These are phyloP conservation scores for Paramyrothecium sp. DNA, from an alignment of 2,329 filamentous ascomycete genomes.

Conservation along the genomic window DNA sequence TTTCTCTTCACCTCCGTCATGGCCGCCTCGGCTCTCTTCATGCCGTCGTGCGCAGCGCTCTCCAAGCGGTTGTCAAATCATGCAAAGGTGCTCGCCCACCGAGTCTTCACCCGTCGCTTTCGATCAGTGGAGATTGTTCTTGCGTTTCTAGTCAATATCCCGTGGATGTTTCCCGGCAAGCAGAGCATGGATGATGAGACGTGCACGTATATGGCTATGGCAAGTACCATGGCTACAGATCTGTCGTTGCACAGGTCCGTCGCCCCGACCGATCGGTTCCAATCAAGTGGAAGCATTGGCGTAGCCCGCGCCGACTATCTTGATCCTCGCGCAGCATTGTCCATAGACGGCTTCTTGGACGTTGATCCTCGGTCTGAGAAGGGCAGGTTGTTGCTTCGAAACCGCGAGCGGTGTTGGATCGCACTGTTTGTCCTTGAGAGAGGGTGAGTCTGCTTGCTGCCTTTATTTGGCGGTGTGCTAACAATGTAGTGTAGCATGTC, in stretches of 20 bases:
- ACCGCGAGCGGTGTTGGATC: conserved; percentile 69
- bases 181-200: conserved; percentile 73
- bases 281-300: conserved; percentile 39
- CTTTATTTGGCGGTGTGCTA: neutral
- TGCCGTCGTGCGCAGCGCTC: conserved; percentile 61
- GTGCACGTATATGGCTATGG: conserved; percentile 68
- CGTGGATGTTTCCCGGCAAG: conserved; percentile 69
- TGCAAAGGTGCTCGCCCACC: conserved; percentile 59
- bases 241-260: conserved; percentile 70
- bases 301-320: conserved; percentile 67
- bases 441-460: conserved; percentile 42
- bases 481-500: conserved; percentile 49
- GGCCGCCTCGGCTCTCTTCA: conserved; percentile 66
- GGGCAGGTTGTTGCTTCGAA: conserved; percentile 60
- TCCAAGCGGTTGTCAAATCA: conserved; percentile 66
- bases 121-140: conserved; percentile 73
- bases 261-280: conserved; percentile 48
- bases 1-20: conserved; percentile 73
- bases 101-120: conserved; percentile 59
- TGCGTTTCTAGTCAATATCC: conserved; percentile 73
- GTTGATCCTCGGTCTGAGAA: conserved; percentile 59
- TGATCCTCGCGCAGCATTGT: conserved; percentile 62
- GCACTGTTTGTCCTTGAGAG: conserved; percentile 71
- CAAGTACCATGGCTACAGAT: conserved; percentile 67
- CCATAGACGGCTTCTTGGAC: conserved; percentile 66